Percentiles rank a stretch among this genome's conserved stretches.
These are phyloP conservation scores for Podospora bellae-mahoneyi DNA, from an alignment of 495 filamentous ascomycete species.

Conservation along the genomic window DNA sequence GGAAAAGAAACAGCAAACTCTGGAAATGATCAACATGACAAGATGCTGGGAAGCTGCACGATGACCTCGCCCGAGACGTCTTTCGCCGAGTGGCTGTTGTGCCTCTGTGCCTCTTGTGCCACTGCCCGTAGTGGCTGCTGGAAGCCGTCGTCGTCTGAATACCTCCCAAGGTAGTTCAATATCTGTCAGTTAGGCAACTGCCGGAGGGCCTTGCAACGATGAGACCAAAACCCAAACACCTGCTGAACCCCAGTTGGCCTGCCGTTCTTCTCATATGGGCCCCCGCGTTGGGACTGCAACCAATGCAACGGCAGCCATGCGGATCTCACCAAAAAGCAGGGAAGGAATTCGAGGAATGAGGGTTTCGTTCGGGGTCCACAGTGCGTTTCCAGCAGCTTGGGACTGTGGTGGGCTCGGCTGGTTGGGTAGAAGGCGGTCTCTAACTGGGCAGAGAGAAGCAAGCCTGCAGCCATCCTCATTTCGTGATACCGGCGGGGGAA, in stretches of 20 bases:
- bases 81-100: background rate
- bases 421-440: background rate
- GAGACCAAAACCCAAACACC: background rate
- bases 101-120: background rate
- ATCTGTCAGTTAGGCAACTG: background rate
- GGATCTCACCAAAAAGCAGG: slow-evolving; percentile 7
- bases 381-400: background rate
- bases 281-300: background rate
- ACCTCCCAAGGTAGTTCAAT: background rate
- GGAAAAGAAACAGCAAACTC: background rate
- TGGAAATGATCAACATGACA: background rate
- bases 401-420: background rate
- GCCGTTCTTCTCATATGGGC: slow-evolving; percentile 7
- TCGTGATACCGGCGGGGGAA: background rate
- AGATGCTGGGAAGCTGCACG: slow-evolving; percentile 11
- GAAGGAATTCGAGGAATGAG: slow-evolving; percentile 2
- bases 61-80: slow-evolving; percentile 19
- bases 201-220: background rate
- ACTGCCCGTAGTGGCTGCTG: background rate
- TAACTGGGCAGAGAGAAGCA: background rate
- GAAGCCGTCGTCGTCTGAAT: slow-evolving; percentile 4
- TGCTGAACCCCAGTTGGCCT: background rate
- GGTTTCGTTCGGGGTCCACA: slow-evolving; percentile 4
- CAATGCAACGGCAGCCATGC: background rate
- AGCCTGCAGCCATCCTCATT: background rate